phyloP scores from a whole-genome alignment of 139 green algal genomes.

The Astrephomene gubernaculifera region DNA sequence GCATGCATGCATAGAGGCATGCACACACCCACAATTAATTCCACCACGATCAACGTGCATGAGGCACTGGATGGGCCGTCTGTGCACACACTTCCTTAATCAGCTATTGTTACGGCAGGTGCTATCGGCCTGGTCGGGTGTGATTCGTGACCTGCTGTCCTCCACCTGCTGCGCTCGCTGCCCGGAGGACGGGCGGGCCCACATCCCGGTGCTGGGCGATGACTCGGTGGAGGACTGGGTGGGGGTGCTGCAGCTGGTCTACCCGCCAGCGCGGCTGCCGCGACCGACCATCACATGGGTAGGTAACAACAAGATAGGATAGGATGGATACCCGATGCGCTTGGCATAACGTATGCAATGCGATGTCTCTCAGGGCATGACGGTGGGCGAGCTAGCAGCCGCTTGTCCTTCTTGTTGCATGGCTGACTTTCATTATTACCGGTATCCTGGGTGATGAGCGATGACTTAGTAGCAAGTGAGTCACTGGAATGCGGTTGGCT shows the following conservation, averaged over 20 bases:
- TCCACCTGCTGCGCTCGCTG: neutral
- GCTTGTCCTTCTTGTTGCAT: neutral
- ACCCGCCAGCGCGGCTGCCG: slow-evolving; percentile 20
- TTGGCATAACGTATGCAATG: neutral
- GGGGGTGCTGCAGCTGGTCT: slow-evolving; percentile 9
- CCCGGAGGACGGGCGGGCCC: neutral
- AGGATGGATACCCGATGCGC: too few relatives aligned
- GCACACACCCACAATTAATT: too few relatives aligned
- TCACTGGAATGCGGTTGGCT: too few relatives aligned
- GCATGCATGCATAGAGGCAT: too few relatives aligned
- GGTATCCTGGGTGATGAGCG: too few relatives aligned
- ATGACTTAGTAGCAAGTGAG: too few relatives aligned
- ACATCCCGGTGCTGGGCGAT: neutral
- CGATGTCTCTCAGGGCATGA: neutral
- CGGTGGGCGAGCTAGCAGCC: neutral
- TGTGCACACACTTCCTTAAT: too few relatives aligned
- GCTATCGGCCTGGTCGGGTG: neutral
- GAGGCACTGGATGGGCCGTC: too few relatives aligned
- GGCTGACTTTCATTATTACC: neutral
- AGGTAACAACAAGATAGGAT: too few relatives aligned
- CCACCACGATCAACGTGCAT: too few relatives aligned
- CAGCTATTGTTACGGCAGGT: slow-evolving; percentile 10
- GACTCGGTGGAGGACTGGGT: neutral
- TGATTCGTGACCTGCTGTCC: neutral
- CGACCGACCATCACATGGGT: slow-evolving; percentile 10